A percentile compares a stretch with the other conserved stretches of the same genome.
Evolutionary conservation across 345 rosid species (phyloP).

Genomic region (Euphorbia tirucalli): DNA sequence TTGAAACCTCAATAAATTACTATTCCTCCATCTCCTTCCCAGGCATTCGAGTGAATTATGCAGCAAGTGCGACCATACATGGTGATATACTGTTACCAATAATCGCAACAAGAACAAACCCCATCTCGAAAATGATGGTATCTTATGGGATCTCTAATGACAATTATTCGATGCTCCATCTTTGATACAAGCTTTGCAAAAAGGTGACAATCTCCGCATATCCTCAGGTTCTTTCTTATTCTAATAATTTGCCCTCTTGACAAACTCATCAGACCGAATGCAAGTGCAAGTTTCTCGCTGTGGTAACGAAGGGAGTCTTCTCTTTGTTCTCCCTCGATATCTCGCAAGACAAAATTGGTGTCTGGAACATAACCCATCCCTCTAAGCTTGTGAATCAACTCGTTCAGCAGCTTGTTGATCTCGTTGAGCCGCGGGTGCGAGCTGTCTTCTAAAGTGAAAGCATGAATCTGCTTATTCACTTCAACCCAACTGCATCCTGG

Average conservation of each 20-base stretch:
- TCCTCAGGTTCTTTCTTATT: constrained; percentile 63
- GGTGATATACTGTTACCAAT: constrained; percentile 39
- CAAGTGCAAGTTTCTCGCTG: constrained; percentile 67
- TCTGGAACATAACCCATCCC: constrained; percentile 62
- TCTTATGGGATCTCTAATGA: constrained; percentile 61
- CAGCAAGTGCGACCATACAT: background rate
- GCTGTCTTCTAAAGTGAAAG: constrained; percentile 56
- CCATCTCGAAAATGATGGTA: constrained; percentile 66
- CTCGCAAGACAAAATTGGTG: constrained; percentile 56
- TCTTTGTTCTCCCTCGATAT: constrained; percentile 71
- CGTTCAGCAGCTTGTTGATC: constrained; percentile 41
- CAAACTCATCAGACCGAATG: constrained; percentile 39
- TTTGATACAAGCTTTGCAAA: constrained; percentile 55
- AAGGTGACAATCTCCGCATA: constrained; percentile 67
- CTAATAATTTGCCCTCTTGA: constrained; percentile 42
- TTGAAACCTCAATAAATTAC: background rate
- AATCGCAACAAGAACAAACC: constrained; percentile 65
- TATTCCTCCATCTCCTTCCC: background rate
- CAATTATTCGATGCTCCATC: constrained; percentile 47
- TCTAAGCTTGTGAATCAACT: constrained; percentile 36
- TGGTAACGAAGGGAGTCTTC: constrained; percentile 60
- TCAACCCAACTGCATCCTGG: constrained; percentile 84
- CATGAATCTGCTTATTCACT: constrained; percentile 58
- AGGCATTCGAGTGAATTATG: background rate
- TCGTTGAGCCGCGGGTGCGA: constrained; percentile 53